Percentiles rank a stretch among this genome's conserved stretches.
phyloP scores from a whole-genome alignment of 129 eudicot species.

The Flaveria linearis region DNA sequence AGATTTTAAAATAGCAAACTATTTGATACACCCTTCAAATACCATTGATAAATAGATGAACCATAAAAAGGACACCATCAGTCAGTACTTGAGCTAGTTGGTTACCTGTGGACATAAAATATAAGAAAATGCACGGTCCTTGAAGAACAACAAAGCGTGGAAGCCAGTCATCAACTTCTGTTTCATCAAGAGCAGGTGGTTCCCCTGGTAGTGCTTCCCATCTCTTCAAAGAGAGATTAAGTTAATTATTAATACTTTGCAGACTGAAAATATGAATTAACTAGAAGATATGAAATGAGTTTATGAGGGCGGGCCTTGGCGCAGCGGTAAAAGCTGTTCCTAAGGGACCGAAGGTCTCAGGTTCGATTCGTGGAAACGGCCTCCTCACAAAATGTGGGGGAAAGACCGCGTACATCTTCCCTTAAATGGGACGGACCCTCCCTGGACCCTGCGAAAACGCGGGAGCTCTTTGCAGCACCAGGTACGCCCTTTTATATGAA shows the following conservation, averaged over 20 bases:
- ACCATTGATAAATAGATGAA: neutral
- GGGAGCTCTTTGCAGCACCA: too few species aligned
- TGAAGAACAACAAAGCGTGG: slow-evolving; percentile 90
- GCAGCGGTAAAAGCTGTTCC: too few species aligned
- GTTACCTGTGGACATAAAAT: slow-evolving; percentile 65
- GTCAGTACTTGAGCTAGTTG: neutral
- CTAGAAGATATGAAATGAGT: slow-evolving; percentile 6
- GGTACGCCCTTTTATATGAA: too few species aligned
- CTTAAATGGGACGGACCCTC: too few species aligned
- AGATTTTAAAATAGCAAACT: neutral
- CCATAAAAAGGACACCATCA: neutral
- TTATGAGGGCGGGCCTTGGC: too few species aligned
- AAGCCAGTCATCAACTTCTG: slow-evolving; percentile 94
- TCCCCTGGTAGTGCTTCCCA: slow-evolving; percentile 98
- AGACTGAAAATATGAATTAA: neutral
- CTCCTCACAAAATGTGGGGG: too few species aligned
- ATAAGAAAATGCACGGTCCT: slow-evolving; percentile 75
- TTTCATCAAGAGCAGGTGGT: slow-evolving; percentile 76
- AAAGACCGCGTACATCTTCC: too few species aligned
- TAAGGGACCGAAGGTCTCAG: too few species aligned
- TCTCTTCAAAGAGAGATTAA: slow-evolving; percentile 50
- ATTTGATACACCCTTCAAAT: neutral
- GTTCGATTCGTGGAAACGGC: too few species aligned
- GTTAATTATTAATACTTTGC: neutral
- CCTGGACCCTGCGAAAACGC: too few species aligned